Evolutionary conservation across 139 green algal genomes (phyloP), one percentile per base, ranked within the genome.

Genomic region (Raphidocelis subcapitata): DNA sequence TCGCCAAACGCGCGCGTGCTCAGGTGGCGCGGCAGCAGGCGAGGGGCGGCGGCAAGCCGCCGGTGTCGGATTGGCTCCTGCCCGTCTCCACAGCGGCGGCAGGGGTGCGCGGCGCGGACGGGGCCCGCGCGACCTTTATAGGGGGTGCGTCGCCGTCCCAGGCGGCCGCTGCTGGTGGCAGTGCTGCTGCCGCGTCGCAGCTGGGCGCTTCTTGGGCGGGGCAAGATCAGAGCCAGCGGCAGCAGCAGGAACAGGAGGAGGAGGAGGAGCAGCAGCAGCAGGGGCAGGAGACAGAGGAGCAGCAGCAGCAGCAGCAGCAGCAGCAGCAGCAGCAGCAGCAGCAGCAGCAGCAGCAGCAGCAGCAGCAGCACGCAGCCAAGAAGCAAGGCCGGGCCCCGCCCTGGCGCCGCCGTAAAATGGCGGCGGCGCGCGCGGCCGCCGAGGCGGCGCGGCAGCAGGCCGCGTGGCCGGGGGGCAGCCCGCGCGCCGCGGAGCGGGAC

Each of bases 251-350:
- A n/a, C 33, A 54, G 35, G 33, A 67, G 62, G 32, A 55, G 18
- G 4, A 33, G 35, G 24, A 57, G 28, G 1, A 20, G 26, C 29
- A 46, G 18, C 28, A 18, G 3, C 64, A 47, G 44, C 64, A 60
- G 64, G 23, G 23, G 31, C 64, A 60, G 44, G 44, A 71, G 24
- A 1, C 37, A n/a, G 41, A 61, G 44, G 41, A 71, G 64, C 64
- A 71, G 44, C 64, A 71, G 64, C 64, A 70, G 63, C 0, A 44
- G 24, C 64, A 61, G 41, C 64, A 71, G 26, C 46, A 32, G 41
- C 0, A 31, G 29, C n/a, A 71, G 37, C 64, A 59, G 36, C 63
- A 56, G 36, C 62, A 47, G 28, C 26, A 57, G 62, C 62, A 41
- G 59, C 69, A 46, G 44, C 29, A 23, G 32, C 46, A 29, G 32